Base-by-base conservation (phyloP, 768 basidiomycete species). In the Lentinus brumalis region DNA sequence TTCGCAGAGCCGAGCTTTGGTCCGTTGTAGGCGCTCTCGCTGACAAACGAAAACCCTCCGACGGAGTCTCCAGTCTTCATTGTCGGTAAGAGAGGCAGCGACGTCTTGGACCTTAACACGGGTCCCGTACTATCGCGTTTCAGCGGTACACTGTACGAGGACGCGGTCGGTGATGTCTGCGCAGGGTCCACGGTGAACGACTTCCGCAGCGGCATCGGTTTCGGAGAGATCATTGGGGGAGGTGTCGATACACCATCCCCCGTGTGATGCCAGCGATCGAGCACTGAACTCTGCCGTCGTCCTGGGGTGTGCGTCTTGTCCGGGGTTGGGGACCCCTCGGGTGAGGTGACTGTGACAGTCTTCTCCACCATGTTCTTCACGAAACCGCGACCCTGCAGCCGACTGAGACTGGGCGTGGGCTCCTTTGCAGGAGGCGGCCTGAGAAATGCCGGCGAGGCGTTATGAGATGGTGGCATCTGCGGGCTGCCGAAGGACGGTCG, bases 321-420 rank as follows among this genome's bases (percentile, higher is more conserved):
- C 67, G 70, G 69, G 4, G 63, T 58, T 15, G 69, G 63, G 0
- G 81, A 71, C 50, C 79, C 73, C 16, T 73, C 76, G 2, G 70
- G 69, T 10, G 73, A 32, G 1, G 67, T 66, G 10, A 87, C 71
- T 63, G 82, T 77, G 16, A 81, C 77, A 66, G 84, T 91, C 50
- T 81, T 87, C 73, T 88, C 86, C 38, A 94, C 88, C 77, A 92
- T 86, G 63, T 82, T 91, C 72, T 91, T 88, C 2, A 94, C 92
- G 69, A 94, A 93, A 4, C 92, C 92, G 42, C 92, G 86, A 18
- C 92, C 92, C 67, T 93, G 87, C 16, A 94, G 74, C 61, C 91
- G 78, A 62, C 89, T 93, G 35, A 94, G 83, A 70, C 90, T 92
- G 0, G 92, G 92, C 2, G 91, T 91, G 4, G 83, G 83, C 47